A percentile compares a stretch with the other conserved stretches of the same genome.
These are phyloP conservation scores for Globisporangium camurandrum DNA, from an alignment of 352 stramenopile species.

Conservation along the genomic window DNA sequence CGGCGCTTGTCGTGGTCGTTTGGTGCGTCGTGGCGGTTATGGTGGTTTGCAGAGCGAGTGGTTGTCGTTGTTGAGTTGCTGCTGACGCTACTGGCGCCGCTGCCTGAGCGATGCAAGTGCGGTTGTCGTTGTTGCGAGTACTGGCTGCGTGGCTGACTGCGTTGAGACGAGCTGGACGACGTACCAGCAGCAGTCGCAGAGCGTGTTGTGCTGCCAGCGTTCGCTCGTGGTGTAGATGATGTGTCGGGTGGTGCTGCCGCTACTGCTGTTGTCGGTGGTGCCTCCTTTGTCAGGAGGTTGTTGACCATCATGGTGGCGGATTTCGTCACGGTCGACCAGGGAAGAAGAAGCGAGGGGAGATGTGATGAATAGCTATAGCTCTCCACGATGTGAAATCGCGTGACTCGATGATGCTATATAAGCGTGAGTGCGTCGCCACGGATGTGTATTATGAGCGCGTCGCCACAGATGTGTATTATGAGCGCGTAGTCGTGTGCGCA, in stretches of 20 bases:
- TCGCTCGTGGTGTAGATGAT: not conserved
- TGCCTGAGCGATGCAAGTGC: constrained; percentile 1
- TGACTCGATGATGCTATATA: too few relatives aligned
- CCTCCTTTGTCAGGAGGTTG: constrained; percentile 2
- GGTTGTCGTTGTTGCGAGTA: not conserved
- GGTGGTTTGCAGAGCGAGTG: constrained; percentile 5
- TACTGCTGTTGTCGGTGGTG: not conserved
- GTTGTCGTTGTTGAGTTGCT: constrained; percentile 12
- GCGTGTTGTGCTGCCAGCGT: constrained; percentile 4
- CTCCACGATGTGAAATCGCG: too few relatives aligned
- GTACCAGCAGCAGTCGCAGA: not conserved
- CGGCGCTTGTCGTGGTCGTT: constrained; percentile 7
- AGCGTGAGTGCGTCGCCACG: too few relatives aligned
- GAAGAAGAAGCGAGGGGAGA: too few relatives aligned
- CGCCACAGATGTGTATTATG: too few relatives aligned
- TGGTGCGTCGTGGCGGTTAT: not conserved
- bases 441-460: too few relatives aligned
- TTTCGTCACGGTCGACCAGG: too few relatives aligned
- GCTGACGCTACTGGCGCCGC: constrained; percentile 12
- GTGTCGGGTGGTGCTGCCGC: not conserved
- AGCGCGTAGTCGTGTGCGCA: too few relatives aligned
- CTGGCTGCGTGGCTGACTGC: not conserved
- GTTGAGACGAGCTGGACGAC: constrained; percentile 4
- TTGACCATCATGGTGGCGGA: constrained; percentile 7
- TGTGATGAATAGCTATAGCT: too few relatives aligned